Conservation (phyloP, 768 basidiomycete genomes). For the Galerina marginata region DNA sequence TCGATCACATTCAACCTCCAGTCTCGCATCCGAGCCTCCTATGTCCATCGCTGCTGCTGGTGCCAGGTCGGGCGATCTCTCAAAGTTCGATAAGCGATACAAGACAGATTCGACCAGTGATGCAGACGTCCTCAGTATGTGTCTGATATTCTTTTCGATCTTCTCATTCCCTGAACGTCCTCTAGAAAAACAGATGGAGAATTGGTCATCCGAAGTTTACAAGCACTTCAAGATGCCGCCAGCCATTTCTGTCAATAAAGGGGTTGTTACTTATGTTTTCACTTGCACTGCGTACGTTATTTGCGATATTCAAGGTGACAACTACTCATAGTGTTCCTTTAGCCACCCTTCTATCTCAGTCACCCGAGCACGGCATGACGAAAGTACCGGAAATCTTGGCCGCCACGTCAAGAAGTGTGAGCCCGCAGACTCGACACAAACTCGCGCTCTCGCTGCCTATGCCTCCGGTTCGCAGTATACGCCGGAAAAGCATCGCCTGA, state of each 20-base stretch:
- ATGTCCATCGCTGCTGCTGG: too few species aligned
- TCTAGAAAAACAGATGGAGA: too few species aligned
- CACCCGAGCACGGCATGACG: not conserved
- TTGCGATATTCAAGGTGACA: too few species aligned
- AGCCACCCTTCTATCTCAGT: not conserved
- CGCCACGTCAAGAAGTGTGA: not conserved
- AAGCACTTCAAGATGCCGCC: not conserved
- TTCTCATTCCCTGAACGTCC: too few species aligned
- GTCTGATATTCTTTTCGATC: too few species aligned
- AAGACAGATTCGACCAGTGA: too few species aligned
- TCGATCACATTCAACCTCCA: too few species aligned
- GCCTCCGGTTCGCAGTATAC: not conserved
- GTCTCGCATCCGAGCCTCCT: too few species aligned
- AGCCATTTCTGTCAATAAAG: not conserved
- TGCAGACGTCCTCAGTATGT: too few species aligned
- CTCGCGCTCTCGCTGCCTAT: not conserved
- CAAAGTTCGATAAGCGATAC: too few species aligned
- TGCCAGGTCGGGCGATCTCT: too few species aligned
- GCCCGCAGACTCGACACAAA: not conserved
- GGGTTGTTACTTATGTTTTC: not conserved
- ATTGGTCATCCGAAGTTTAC: not conserved
- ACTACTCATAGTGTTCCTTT: not conserved
- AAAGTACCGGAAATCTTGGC: not conserved
- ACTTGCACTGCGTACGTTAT: not conserved
- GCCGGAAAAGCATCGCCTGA: not conserved